These are phyloP conservation scores for Cordyceps fumosorosea DNA, from an alignment of 2,329 filamentous ascomycete species.

Conservation along the genomic window DNA sequence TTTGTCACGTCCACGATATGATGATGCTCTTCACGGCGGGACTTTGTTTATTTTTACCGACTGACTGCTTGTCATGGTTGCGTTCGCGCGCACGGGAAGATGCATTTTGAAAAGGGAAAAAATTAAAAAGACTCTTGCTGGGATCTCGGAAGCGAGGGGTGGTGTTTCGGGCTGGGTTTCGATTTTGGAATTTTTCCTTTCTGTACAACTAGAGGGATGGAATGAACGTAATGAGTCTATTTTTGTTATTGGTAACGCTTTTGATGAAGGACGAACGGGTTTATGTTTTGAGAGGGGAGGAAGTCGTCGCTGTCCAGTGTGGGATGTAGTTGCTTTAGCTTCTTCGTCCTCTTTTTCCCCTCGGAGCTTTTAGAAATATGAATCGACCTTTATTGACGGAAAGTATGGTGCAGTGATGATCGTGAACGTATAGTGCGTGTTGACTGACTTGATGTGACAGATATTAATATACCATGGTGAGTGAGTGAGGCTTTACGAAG, in stretches of 20 bases:
- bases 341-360: not conserved
- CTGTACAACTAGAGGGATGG: constrained; percentile 18
- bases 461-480: not conserved
- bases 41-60: not conserved
- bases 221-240: constrained; percentile 9
- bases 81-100: not conserved
- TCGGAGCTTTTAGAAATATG: constrained; percentile 16
- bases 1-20: not conserved
- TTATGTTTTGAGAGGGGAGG: constrained; percentile 15
- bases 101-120: not conserved
- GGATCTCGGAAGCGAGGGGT: not conserved
- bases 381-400: constrained; percentile 18
- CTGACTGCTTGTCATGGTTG: not conserved
- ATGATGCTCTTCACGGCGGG: constrained; percentile 3
- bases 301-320: not conserved
- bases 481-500: not conserved
- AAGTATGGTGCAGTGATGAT: not conserved
- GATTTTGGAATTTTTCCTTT: constrained; percentile 1
- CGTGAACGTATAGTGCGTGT: not conserved
- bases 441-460: not conserved
- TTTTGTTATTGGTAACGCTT: constrained; percentile 14
- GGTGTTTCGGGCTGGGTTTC: not conserved
- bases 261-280: constrained; percentile 17
- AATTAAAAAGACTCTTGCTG: not conserved
- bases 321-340: not conserved